Base-by-base conservation (phyloP, 176 grass and related monocot species). In the Avena atlantica region DNA sequence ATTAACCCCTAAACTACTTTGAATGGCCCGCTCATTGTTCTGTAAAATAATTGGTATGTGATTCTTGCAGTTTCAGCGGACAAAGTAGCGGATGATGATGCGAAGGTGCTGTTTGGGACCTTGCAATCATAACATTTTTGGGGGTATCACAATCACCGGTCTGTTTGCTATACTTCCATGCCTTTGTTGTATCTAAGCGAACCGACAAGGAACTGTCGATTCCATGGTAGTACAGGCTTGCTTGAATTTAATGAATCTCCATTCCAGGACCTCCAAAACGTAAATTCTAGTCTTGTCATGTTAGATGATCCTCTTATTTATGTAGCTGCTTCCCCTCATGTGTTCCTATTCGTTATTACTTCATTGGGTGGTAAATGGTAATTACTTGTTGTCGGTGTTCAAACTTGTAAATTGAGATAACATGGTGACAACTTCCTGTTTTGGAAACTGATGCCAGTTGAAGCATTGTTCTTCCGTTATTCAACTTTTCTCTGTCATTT, bases 271-370 rank as follows among this genome's bases (percentile, higher is more conserved):
- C 80, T 80, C 60, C 59, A 81, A 51, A 13, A 51, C 75, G 76
- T 91, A 91, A 76, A 91, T 91, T 81, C 76, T 85, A 76, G 59
- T 40, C 85, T 42, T 76, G 66, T 84, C 49, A 84, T 84, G 67
- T 27, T 87, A 66, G 80, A 84, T 80, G 81, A 81, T 82, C 37
- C 14, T 77, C 58, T 44, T 50, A 21, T 87, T 20, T 66, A 24
- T 68, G 67, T 79, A 84, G 49, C 69, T 76, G 40, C 37, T 69
- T 29, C 15, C 64, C 57, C 16, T 78, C 64, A 12, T 57, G 69
- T 84, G n/a, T 75, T 66, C 68, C 2, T 20, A 73, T 80, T 81
- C 74, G 51, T 87, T 71, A 83, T 86, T 71, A 4, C 52, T 83
- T 44, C 5, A 53, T 76, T 76, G 14, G 73, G 9, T 53, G 73